Base-by-base conservation (phyloP, 768 basidiomycete genomes). In the Hirschioporus abietinus region DNA sequence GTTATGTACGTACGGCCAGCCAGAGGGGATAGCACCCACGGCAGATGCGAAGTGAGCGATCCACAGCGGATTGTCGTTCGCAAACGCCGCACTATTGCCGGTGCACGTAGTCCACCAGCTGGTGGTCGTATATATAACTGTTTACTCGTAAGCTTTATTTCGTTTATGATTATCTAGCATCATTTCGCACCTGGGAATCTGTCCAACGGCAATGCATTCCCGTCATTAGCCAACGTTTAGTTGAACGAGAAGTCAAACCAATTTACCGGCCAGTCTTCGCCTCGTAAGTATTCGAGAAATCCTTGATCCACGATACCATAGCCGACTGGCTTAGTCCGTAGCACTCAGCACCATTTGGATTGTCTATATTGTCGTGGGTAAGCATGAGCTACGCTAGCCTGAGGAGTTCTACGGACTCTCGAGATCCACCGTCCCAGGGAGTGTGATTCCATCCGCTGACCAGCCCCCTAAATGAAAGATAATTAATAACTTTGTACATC, bases 31-130 rank as follows among this genome's bases (percentile, higher is more conserved):
- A 1, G 83, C 70, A 1, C 86, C 87, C 23, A 84, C 74, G 26
- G 74, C 69, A 8, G 84, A 83, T 4, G 83, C 72, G 60, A 80
- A 88, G 27, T 77, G 74, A 1, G 89, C 88, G 59, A 89, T 79
- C 86, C 86, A 89, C 1, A 90, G 77, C 1, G 88, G 86, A 72
- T 83, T 87, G 65, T 76, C 81, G 2, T 71, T 65, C 0, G 72
- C 80, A 68, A 90, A 89, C 4, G 75, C 76, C 17, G 77, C 75
- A 65, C 81, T 85, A 72, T 87, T 85, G 0, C 84, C 86, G 1
- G 89, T 90, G 73, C 89, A 90, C 9, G 79, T 80, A 10, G 70
- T 83, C 89, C 89, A 90, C 88, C 88, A 90, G 72, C 83, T 78
- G 12, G 86, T 88, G 3, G 84, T 86, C 30, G 85, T 85, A 69